Evolutionary conservation across 1,139 yeast genomes (phyloP).

Genomic region (Pichia norvegensis): DNA sequence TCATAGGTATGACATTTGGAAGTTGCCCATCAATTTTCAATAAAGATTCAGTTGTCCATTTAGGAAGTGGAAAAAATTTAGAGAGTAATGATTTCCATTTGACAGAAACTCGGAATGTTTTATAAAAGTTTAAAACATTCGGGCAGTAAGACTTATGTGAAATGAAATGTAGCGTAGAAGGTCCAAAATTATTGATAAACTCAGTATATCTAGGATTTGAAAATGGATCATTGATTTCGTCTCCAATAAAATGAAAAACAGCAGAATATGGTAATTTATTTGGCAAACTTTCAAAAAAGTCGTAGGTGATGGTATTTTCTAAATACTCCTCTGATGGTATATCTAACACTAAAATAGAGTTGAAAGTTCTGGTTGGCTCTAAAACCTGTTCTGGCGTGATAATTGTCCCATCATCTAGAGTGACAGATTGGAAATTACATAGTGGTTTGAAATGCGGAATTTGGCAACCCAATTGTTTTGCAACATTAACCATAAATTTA

Average conservation of each 20-base stretch:
- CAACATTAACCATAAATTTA: conserved; percentile 59
- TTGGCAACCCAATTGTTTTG: conserved; percentile 59
- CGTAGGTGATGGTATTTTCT: conserved; percentile 33
- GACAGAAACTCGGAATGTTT: conserved; percentile 46
- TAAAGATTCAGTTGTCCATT: conserved; percentile 23
- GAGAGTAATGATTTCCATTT: conserved; percentile 52
- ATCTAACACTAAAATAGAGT: conserved; percentile 62
- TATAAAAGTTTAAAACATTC: conserved; percentile 50
- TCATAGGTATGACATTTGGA: conserved; percentile 19
- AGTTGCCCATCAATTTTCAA: conserved; percentile 12
- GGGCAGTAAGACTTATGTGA: conserved; percentile 62
- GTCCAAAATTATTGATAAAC: conserved; percentile 41
- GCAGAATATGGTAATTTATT: conserved; percentile 27
- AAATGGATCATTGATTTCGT: conserved; percentile 40
- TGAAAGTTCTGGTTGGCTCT: conserved; percentile 50
- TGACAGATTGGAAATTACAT: conserved; percentile 52
- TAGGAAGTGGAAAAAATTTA: conserved; percentile 27
- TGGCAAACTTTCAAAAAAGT: conserved; percentile 24
- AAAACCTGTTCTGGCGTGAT: conserved; percentile 68
- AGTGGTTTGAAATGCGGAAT: conserved; percentile 54
- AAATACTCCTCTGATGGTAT: conserved; percentile 55
- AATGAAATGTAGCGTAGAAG: conserved; percentile 51
- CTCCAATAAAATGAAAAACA: conserved; percentile 74
- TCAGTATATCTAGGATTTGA: conserved; percentile 36
- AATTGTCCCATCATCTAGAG: conserved; percentile 49